Base-by-base conservation (phyloP, 148 eudicot genomes). In the Chenopodium berlandieri region DNA sequence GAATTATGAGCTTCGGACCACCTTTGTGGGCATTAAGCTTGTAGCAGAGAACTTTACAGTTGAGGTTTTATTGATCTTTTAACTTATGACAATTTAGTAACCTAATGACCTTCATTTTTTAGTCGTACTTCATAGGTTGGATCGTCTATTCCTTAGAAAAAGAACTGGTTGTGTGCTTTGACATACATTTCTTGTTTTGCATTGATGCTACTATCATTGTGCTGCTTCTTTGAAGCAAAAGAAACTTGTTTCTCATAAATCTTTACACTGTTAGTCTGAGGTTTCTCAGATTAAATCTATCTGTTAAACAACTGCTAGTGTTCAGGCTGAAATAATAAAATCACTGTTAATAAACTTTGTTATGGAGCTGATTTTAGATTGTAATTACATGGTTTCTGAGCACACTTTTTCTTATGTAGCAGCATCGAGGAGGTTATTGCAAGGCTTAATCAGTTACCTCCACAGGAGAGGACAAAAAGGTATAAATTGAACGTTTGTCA, bases 401-500 rank as follows among this genome's bases (percentile, higher is more conserved):
- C 65, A 48, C 66, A 22, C 32, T 4, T 50, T n/a, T 84, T 48
- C 66, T 62, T 76, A 48, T 48, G 73, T 76, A 14, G 78, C 83
- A 86, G 88, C 85, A 68, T 86, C 31, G 84, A 86, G 56, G 83
- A 86, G 73, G 83, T 86, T 54, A 83, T 86, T 83, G 82, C 79
- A 46, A 86, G 78, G 78, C 83, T 80, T 78, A 81, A 78, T 78
- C 83, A 80, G 67, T 47, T 83, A 73, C 88, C 88, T 77, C 81
- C 88, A 75, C 88, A 86, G 56, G 88, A 86, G 62, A 83, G 88
- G 83, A 82, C 83, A 23, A 86, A 86, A 80, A 83, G 83, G 88
- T 86, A 73, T 32, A 47, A 48, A 54, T 54, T 72, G 22, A 44
- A 32, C 34, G 23, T n/a, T 34, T 30, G 20, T 74, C 50, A 78